phyloP scores from a whole-genome alignment of 768 basidiomycete genomes.

The Phaffia tasmanica region DNA sequence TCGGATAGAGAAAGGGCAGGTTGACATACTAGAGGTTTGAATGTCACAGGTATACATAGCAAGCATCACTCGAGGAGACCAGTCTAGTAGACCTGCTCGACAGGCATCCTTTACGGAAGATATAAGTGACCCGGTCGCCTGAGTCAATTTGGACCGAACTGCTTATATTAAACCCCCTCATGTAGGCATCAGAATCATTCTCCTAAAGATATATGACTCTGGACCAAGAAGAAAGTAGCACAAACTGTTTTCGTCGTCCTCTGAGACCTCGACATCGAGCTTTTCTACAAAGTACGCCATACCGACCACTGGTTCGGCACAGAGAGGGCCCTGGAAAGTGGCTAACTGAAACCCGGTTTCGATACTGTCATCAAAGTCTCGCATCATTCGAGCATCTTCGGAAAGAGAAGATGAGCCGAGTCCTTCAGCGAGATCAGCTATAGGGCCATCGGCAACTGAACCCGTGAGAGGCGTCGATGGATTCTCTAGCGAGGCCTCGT shows the following conservation, averaged over 20 bases:
- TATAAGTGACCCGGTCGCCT: slow-evolving; percentile 81
- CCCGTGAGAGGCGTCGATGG: neutral
- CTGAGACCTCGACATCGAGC: slow-evolving; percentile 56
- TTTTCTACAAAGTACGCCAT: slow-evolving; percentile 74
- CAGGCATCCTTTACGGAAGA: slow-evolving; percentile 82
- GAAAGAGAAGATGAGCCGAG: neutral
- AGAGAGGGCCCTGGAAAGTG: slow-evolving; percentile 85
- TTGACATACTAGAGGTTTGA: slow-evolving; percentile 77
- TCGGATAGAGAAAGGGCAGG: neutral
- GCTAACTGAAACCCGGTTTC: slow-evolving; percentile 94
- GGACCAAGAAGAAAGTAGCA: neutral
- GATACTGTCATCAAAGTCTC: slow-evolving; percentile 69
- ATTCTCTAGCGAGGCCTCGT: slow-evolving; percentile 13
- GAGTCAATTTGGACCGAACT: slow-evolving; percentile 72
- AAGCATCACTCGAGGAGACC: slow-evolving; percentile 92
- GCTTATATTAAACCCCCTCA: neutral
- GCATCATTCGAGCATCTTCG: slow-evolving; percentile 21
- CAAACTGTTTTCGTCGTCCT: slow-evolving; percentile 42
- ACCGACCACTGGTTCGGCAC: slow-evolving; percentile 88
- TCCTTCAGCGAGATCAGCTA: neutral
- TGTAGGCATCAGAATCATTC: neutral
- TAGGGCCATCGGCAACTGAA: neutral
- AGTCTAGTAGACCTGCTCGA: slow-evolving; percentile 78
- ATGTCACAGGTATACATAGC: slow-evolving; percentile 99
- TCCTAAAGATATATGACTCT: neutral